Conservation (phyloP, 441 rosid species). For the Raphanus hybrid region DNA sequence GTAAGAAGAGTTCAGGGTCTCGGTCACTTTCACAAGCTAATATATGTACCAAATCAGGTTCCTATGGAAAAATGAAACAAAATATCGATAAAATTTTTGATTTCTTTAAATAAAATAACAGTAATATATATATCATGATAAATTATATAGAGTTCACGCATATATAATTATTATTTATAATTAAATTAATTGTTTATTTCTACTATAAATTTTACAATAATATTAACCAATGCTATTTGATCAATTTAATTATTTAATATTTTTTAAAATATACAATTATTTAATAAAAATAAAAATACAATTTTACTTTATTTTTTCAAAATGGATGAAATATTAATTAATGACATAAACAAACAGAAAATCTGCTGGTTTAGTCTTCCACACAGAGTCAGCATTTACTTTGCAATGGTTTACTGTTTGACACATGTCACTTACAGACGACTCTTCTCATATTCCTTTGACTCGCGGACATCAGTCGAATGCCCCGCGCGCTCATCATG, state of each 20-base stretch:
- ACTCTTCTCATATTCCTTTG: slow-evolving; percentile 45
- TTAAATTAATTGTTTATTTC: too few relatives aligned
- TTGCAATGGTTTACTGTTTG: slow-evolving; percentile 7
- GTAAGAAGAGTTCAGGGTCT: slow-evolving; percentile 45
- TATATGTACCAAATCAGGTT: slow-evolving; percentile 59
- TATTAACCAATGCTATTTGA: too few relatives aligned
- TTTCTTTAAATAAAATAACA: not conserved
- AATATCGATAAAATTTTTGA: slow-evolving; percentile 14
- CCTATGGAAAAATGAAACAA: not conserved
- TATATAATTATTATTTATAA: too few relatives aligned
- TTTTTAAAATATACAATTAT: too few relatives aligned
- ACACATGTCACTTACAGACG: slow-evolving; percentile 56
- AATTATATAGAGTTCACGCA: too few relatives aligned
- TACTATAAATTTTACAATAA: too few relatives aligned
- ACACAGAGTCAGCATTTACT: slow-evolving; percentile 40
- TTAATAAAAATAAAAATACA: too few relatives aligned
- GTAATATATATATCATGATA: too few relatives aligned
- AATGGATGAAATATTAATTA: not conserved
- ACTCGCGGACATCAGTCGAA: slow-evolving; percentile 51
- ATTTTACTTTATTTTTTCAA: too few relatives aligned
- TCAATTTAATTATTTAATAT: too few relatives aligned
- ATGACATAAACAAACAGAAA: slow-evolving; percentile 28
- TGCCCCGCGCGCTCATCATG: slow-evolving; percentile 34
- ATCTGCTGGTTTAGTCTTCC: slow-evolving; percentile 66
- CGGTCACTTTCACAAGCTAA: slow-evolving; percentile 70